Base-by-base conservation (phyloP, 345 rosid genomes). In the Salix caprea region DNA sequence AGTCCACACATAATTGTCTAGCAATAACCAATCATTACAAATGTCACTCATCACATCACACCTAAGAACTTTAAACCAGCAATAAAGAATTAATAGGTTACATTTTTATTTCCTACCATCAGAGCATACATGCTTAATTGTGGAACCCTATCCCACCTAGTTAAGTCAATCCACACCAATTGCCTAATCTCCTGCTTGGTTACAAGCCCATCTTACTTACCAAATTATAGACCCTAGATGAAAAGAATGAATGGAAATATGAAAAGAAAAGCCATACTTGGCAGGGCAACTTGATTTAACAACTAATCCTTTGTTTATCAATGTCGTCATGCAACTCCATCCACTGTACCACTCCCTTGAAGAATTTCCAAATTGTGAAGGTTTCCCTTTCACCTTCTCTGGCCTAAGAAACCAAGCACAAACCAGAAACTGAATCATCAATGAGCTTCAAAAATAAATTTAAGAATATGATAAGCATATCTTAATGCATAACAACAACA, bases 261-360 rank as follows among this genome's bases (percentile, higher is more conserved):
- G 6, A 19, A 46, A 70, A 72, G 7, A 23, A 82, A 68, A 66
- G 52, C 77, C 81, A 52, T 86, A 95, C 99, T 91, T 95, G 77
- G 98, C 98, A 19, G 99, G 98, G 82, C 90, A 89, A 85, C 98
- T 93, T 34, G 94, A 91, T 84, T 90, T 95, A 75, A 87, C 93
- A 68, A 93, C 96, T 74, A 93, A 85, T 84, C 99, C 98, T 80
- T 90, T 95, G 4, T 84, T 82, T 82, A 91, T 85, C 87, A 93
- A 84, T 50, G 87, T 93, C 71, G 82, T 82, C 99, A 95, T 95
- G 87, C 96, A 93, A 83, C 81, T 93, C 99, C 99, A 95, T 84
- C 98, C 98, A 73, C 83, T 89, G 77, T 93, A 93, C 97, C 97
- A 92, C 76, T 91, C 97, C 82, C 89, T 91, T 54, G 88, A 66